Evolutionary conservation across 345 rosid genomes (phyloP), one percentile per base, ranked within the genome.

Genomic region (Odontarrhena argentea): DNA sequence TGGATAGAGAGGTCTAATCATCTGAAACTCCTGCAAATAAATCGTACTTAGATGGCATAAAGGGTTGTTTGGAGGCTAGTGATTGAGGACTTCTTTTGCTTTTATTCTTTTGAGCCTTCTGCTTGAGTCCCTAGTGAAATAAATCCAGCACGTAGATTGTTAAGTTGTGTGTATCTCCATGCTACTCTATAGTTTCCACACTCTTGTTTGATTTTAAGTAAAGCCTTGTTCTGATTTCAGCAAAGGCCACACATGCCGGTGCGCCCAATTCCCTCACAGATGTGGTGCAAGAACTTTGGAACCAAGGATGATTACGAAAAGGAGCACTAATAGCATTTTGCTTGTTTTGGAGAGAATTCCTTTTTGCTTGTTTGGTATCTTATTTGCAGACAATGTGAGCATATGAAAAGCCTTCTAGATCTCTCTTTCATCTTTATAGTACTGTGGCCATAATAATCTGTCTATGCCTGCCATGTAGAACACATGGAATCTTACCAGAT

Each of bases 241-340:
- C 99, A 91, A 94, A 86, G 99, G 67, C 97, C 99, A 54, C 99
- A 91, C 62, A 80, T 74, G 54, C 97, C 99, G 0, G 86, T 94
- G 69, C 96, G 91, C 36, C 99, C 97, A 8, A 94, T 94, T 73
- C 99, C 99, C 12, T 94, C 99, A 7, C 99, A 94, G 80, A 76
- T 94, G 0, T 94, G 99, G 99, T 94, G 97, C 93, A 94, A 94
- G 83, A 94, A 94, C 77, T 94, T 91, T 73, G 97, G 99, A 68
- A 79, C 81, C 25, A 91, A 94, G 67, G 99, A 91, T 59, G 78
- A 74, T 61, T 74, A 74, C 60, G 78, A 74, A 55, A 68, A 74
- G 18, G 78, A 74, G 74, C 78, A 74, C 49, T 74, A 42, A 74
- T 2, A 43, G 7, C 6, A 26, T 47, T 49, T 73, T 35, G 22